Evolutionary conservation across 1,284 basidiomycete genomes (phyloP).

Genomic region (Mycena sp.): DNA sequence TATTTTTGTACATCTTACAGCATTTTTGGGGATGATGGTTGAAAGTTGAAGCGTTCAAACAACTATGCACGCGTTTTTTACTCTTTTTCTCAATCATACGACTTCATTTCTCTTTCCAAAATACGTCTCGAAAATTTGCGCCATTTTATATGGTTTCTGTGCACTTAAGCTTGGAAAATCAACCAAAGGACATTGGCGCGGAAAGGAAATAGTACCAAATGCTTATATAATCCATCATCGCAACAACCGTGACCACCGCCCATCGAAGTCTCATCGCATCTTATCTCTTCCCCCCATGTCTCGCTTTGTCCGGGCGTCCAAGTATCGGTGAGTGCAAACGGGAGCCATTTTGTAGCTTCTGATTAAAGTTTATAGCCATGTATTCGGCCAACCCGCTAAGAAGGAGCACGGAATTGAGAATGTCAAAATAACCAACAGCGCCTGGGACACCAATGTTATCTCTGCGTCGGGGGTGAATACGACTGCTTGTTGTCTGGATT

Average conservation of each 20-base stretch:
- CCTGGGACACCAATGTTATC: conserved; percentile 97
- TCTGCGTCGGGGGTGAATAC: conserved; percentile 81
- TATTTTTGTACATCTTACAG: no score
- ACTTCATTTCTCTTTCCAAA: no score
- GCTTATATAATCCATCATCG: conserved; percentile 13
- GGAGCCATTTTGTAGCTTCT: conserved; percentile 4
- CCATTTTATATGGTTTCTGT: no score
- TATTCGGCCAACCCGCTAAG: conserved; percentile 88
- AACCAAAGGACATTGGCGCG: not conserved
- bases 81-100: no score
- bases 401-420: conserved; percentile 91
- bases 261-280: conserved; percentile 6
- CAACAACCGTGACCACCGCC: conserved; percentile 11
- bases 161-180: no score
- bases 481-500: not conserved
- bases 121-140: no score
- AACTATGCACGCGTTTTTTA: no score
- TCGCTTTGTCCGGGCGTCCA: conserved; percentile 76
- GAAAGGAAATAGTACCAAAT: not conserved
- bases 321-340: conserved; percentile 68
- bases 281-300: conserved; percentile 56
- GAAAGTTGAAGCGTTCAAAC: no score
- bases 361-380: conserved; percentile 67
- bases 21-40: no score
- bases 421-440: conserved; percentile 87